phyloP scores from a whole-genome alignment of 805 yeast species.

The Wilhelminamyces savonicus region DNA sequence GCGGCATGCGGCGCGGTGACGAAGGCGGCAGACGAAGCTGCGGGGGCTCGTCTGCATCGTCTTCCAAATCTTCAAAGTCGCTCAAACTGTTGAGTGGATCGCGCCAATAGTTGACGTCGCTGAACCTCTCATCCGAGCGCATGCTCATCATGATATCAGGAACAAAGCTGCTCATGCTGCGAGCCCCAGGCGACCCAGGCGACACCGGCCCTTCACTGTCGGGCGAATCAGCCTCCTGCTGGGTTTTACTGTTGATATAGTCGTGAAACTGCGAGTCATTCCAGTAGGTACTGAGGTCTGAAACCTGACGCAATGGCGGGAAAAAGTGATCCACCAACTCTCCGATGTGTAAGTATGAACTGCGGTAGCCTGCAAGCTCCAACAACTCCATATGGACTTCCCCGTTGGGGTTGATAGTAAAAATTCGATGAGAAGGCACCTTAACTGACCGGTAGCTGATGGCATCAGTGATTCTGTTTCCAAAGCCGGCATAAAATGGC shows the following conservation, averaged over 20 bases:
- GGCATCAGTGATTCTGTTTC: slow-evolving; percentile 95
- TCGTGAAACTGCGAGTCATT: slow-evolving; percentile 29
- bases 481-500: slow-evolving; percentile 97
- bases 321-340: slow-evolving; percentile 96
- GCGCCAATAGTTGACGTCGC: slow-evolving; percentile 91
- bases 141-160: slow-evolving; percentile 25
- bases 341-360: slow-evolving; percentile 82
- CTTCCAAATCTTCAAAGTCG: slow-evolving; percentile 51
- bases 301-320: slow-evolving; percentile 57
- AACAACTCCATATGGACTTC: slow-evolving; percentile 96
- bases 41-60: slow-evolving; percentile 17
- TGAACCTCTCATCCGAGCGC: slow-evolving; percentile 55
- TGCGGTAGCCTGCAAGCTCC: slow-evolving; percentile 87
- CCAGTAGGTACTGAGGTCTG: slow-evolving; percentile 26
- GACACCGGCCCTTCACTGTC: slow-evolving; percentile 11
- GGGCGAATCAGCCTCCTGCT: slow-evolving; percentile 1
- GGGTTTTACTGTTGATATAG: slow-evolving; percentile 19
- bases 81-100: slow-evolving; percentile 64
- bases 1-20: slow-evolving; percentile 4
- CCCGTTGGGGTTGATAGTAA: slow-evolving; percentile 93
- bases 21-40: slow-evolving; percentile 1
- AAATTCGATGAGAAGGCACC: slow-evolving; percentile 88
- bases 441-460: slow-evolving; percentile 89
- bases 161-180: slow-evolving; percentile 11
- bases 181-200: slow-evolving; percentile 5